A percentile compares a stretch with the other conserved stretches of the same genome.
Conservation (phyloP, 768 basidiomycete genomes). For the Auricularia cornea region DNA sequence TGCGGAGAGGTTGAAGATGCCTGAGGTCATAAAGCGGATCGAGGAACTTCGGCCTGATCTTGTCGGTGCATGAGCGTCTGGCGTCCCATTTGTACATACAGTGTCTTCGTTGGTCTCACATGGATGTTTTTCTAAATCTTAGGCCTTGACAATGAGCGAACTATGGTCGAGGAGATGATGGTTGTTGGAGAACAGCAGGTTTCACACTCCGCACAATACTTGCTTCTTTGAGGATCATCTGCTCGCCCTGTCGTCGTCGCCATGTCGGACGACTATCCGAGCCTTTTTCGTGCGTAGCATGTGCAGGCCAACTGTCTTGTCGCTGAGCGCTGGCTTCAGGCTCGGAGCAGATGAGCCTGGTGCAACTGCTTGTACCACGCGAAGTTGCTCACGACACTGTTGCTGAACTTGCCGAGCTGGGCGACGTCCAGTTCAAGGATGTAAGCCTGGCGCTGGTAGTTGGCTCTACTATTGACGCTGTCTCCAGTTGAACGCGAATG, state of each 20-base stretch:
- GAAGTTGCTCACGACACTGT: slow-evolving; percentile 98
- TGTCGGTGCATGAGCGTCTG: too few relatives aligned
- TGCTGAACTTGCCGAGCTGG: slow-evolving; percentile 88
- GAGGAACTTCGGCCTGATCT: too few relatives aligned
- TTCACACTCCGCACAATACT: too few relatives aligned
- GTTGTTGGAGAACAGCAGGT: too few relatives aligned
- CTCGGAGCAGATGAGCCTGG: slow-evolving; percentile 96
- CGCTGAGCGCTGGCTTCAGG: slow-evolving; percentile 35
- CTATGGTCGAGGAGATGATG: too few relatives aligned
- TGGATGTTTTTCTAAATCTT: too few relatives aligned
- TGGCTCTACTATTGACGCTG: slow-evolving; percentile 3
- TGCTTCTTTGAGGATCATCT: too few relatives aligned
- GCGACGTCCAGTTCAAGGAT: slow-evolving; percentile 96
- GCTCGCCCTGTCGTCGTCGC: neutral
- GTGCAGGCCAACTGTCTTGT: neutral
- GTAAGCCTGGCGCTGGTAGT: slow-evolving; percentile 38
- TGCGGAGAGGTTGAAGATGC: too few relatives aligned
- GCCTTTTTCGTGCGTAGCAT: slow-evolving; percentile 13
- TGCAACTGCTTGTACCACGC: slow-evolving; percentile 92
- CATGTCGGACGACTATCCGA: slow-evolving; percentile 10
- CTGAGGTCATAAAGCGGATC: too few relatives aligned
- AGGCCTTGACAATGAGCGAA: too few relatives aligned
- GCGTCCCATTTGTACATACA: too few relatives aligned
- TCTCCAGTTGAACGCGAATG: slow-evolving; percentile 77
- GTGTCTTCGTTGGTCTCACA: too few relatives aligned